Base-by-base conservation (phyloP, 768 basidiomycete species). In the Pleurotus cornucopiae region DNA sequence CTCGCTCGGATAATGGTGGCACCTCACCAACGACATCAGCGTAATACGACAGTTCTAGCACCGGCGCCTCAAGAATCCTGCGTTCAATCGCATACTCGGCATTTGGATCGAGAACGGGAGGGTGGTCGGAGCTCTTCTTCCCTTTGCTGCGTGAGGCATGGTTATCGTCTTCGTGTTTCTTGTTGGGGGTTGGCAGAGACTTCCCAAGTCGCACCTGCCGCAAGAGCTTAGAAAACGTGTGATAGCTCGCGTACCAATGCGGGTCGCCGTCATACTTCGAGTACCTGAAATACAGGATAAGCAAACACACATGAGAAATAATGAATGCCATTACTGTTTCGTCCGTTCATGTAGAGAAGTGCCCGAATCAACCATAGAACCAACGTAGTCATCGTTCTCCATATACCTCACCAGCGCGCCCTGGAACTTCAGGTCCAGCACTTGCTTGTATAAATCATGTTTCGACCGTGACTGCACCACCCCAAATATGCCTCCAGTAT, bases 11-110 rank as follows among this genome's bases (percentile, higher is more conserved):
- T 2, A 69, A 54, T 25, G 71, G 61, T 25, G 90, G 87, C 3
- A 92, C 89, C 25, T 82, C 76, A 26, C 94, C 95, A 1, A 87
- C 87, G 4, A 84, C 84, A 68, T 98, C 96, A 6, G 79, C 81
- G 61, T 94, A 96, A 70, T 98, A 98, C 1, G 85, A 82, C 49
- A 97, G 65, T 52, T 97, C 94, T 37, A 98, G 65, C 13, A 76
- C 62, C 0, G 85, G 85, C 0, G 91, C 81, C 60, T 94, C 90
- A 25, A 98, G 67, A 25, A 98, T 76, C 52, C 85, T 89, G 38
- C 86, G 83, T 58, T 94, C 91, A 49, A 94, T 84, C 9, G 91
- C 96, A 66, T 98, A 98, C 67, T 98, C 94, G 6, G 71, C 72
- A 2, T 76, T 66, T 54, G 81, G 83, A 63, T 88, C 83, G 11